A percentile compares a stretch with the other conserved stretches of the same genome.
These are phyloP conservation scores for Closterium sp. DNA, from an alignment of 139 green algal genomes.

Conservation along the genomic window DNA sequence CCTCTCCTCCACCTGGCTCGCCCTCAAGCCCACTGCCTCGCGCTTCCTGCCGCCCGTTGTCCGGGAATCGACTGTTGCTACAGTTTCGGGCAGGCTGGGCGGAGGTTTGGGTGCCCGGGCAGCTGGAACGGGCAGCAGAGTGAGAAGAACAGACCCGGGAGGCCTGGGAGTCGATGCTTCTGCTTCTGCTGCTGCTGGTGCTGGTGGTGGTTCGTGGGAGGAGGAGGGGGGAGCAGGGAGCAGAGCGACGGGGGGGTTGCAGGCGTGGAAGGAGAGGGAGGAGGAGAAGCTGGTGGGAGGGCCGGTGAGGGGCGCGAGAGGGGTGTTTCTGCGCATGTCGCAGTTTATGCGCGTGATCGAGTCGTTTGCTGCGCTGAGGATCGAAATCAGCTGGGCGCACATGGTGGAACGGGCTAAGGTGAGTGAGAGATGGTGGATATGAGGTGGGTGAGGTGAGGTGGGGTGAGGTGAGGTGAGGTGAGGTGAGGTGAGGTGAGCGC, in stretches of 20 bases:
- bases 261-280: not conserved
- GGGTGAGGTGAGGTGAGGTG: too few species aligned
- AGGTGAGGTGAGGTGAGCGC: too few species aligned
- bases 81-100: not conserved
- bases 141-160: not conserved
- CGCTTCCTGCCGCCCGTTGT: not conserved
- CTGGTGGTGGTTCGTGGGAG: not conserved
- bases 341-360: not conserved
- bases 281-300: not conserved
- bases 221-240: not conserved
- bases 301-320: not conserved
- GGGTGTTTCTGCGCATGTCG: not conserved
- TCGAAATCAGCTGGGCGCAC: not conserved
- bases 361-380: not conserved
- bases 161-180: not conserved
- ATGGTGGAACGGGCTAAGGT: not conserved
- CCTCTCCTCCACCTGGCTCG: conserved; percentile 70
- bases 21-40: conserved; percentile 42
- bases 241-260: not conserved
- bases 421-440: too few species aligned
- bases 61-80: not conserved
- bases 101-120: not conserved
- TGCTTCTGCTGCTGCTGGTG: not conserved
- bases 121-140: not conserved
- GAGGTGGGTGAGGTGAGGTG: too few species aligned